Conservation (phyloP, 2,329 filamentous ascomycete species). For the Teratosphaeria zuluensis region DNA sequence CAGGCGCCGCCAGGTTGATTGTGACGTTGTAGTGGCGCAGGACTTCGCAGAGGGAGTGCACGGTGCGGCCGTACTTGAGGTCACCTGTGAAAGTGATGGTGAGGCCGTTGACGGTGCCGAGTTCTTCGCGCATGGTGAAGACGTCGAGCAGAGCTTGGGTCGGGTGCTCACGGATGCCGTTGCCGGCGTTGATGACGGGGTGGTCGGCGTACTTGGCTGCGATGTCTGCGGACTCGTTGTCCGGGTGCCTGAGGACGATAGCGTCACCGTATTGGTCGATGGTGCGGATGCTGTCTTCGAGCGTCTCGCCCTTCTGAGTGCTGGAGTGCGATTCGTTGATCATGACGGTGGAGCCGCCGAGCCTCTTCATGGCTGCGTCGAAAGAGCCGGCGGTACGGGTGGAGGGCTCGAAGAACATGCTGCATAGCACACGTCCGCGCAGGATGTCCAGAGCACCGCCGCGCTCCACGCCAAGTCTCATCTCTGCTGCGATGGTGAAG, state of each 20-base stretch:
- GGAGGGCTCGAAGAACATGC: slow-evolving; percentile 95
- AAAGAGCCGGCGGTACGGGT: slow-evolving; percentile 93
- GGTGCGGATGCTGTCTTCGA: slow-evolving; percentile 89
- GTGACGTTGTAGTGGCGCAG: slow-evolving; percentile 92
- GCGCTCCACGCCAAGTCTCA: slow-evolving; percentile 88
- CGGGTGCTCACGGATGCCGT: slow-evolving; percentile 90
- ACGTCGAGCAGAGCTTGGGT: slow-evolving; percentile 96
- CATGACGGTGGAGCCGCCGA: slow-evolving; percentile 76
- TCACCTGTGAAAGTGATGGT: slow-evolving; percentile 96
- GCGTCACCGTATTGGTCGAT: slow-evolving; percentile 91
- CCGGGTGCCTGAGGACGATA: slow-evolving; percentile 88
- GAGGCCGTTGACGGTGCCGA: slow-evolving; percentile 87
- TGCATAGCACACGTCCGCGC: slow-evolving; percentile 75
- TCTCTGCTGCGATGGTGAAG: slow-evolving; percentile 95
- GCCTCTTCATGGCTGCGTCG: slow-evolving; percentile 95
- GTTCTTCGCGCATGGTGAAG: slow-evolving; percentile 95
- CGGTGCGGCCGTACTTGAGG: slow-evolving; percentile 82
- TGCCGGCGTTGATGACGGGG: slow-evolving; percentile 93
- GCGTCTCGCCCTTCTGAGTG: slow-evolving; percentile 84
- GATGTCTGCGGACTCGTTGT: slow-evolving; percentile 67
- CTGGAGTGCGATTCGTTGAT: slow-evolving; percentile 78
- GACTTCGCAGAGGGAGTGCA: slow-evolving; percentile 89
- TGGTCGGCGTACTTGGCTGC: slow-evolving; percentile 82
- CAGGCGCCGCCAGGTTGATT: slow-evolving; percentile 82
- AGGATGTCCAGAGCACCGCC: slow-evolving; percentile 82